Percentiles rank a stretch among this genome's conserved stretches.
Evolutionary conservation across 805 yeast species (phyloP).

Genomic region (Lipomyces chichibuensis): DNA sequence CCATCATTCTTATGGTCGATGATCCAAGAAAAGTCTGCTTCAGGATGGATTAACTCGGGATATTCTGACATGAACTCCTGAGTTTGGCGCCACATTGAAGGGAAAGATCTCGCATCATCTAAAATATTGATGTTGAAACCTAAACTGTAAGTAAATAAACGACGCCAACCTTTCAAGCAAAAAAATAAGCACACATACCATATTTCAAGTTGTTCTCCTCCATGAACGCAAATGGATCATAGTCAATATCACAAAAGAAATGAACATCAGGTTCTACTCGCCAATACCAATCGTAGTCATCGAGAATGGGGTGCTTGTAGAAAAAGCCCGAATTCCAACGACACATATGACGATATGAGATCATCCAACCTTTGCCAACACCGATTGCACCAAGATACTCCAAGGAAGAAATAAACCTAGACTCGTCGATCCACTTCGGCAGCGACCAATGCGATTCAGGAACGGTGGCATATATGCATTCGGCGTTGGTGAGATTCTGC

Average conservation of each 20-base stretch:
- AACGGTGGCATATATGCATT: constrained; percentile 57
- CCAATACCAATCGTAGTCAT: constrained; percentile 75
- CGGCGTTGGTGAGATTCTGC: constrained; percentile 60
- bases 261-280: constrained; percentile 87
- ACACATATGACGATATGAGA: constrained; percentile 74
- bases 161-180: background rate
- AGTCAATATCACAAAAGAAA: constrained; percentile 74
- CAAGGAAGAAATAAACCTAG: constrained; percentile 32
- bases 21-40: constrained; percentile 42
- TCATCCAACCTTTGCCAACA: constrained; percentile 67
- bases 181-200: constrained; percentile 46
- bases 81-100: constrained; percentile 62
- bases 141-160: background rate
- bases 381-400: constrained; percentile 42
- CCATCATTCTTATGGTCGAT: constrained; percentile 63
- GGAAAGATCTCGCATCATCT: constrained; percentile 44
- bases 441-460: constrained; percentile 67
- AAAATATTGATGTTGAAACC: constrained; percentile 36
- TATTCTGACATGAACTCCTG: constrained; percentile 51
- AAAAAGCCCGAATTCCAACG: constrained; percentile 77
- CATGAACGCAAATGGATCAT: constrained; percentile 82
- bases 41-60: constrained; percentile 61
- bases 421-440: constrained; percentile 64
- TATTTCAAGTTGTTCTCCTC: constrained; percentile 70
- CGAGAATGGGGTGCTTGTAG: constrained; percentile 62